Evolutionary conservation across 2,329 filamentous ascomycete genomes (phyloP).

Genomic region (Botrytis hyacinthi): DNA sequence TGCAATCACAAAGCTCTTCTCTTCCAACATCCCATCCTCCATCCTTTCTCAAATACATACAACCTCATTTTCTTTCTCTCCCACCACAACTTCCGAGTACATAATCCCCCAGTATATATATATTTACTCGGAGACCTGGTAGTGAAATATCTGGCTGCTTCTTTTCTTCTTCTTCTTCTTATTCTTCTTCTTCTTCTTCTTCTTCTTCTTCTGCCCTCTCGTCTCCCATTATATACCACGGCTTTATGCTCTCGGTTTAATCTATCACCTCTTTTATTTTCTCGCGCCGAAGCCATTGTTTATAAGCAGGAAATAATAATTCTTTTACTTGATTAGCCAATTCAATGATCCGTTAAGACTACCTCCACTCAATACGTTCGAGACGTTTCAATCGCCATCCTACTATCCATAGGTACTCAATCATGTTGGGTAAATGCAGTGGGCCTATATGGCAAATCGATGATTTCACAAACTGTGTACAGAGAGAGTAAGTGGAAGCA

Average conservation of each 20-base stretch:
- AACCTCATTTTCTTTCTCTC: no score
- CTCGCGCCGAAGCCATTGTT: background rate
- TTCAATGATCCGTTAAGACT: constrained; percentile 12
- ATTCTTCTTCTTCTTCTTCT: background rate
- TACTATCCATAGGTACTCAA: background rate
- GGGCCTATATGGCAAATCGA: constrained; percentile 56
- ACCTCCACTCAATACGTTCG: background rate
- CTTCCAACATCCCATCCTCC: background rate
- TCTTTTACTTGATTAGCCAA: background rate
- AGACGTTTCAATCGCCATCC: background rate
- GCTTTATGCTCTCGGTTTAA: background rate
- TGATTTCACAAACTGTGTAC: constrained; percentile 63
- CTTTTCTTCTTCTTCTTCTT: background rate
- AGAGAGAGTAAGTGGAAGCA: constrained; percentile 60
- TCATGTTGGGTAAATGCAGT: constrained; percentile 35
- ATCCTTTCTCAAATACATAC: background rate
- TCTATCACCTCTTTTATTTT: background rate
- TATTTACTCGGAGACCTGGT: background rate
- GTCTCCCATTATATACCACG: background rate
- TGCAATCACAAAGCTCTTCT: background rate
- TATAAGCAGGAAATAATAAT: background rate
- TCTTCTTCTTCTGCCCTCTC: background rate
- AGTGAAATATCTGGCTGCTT: background rate
- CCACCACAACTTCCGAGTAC: background rate
- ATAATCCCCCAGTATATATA: no score